Conservation (phyloP, 257 asterid species). For the Marsdenia floribunda region DNA sequence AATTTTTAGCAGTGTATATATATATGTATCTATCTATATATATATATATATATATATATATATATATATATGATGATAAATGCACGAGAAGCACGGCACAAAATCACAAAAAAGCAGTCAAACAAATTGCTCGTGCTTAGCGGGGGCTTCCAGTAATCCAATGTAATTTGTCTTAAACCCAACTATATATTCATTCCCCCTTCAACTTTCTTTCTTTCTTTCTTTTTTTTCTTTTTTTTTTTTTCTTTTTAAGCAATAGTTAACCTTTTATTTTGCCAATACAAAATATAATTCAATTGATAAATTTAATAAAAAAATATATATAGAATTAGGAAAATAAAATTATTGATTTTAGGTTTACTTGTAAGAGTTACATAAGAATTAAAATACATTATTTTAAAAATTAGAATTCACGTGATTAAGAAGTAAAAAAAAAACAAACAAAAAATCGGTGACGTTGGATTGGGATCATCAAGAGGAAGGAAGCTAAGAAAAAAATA, state of each 20-base stretch:
- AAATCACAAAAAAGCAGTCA: constrained; percentile 1
- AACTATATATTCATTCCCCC: too few relatives aligned
- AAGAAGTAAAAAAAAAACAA: neutral
- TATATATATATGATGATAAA: neutral
- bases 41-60: neutral
- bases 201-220: neutral
- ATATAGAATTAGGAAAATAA: too few relatives aligned
- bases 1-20: neutral
- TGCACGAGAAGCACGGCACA: neutral
- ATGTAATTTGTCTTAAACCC: too few relatives aligned
- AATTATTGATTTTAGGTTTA: too few relatives aligned
- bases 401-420: too few relatives aligned
- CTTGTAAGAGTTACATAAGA: too few relatives aligned
- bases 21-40: neutral
- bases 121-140: neutral
- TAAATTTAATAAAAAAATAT: too few relatives aligned
- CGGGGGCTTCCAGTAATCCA: neutral
- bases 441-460: constrained; percentile 10
- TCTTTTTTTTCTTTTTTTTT: too few relatives aligned
- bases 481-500: too few relatives aligned
- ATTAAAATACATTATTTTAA: too few relatives aligned
- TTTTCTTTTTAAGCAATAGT: neutral
- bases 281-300: too few relatives aligned
- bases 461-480: constrained; percentile 13
- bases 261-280: too few relatives aligned